Base-by-base conservation (phyloP, 257 asterid genomes). In the Plantago elongata region DNA sequence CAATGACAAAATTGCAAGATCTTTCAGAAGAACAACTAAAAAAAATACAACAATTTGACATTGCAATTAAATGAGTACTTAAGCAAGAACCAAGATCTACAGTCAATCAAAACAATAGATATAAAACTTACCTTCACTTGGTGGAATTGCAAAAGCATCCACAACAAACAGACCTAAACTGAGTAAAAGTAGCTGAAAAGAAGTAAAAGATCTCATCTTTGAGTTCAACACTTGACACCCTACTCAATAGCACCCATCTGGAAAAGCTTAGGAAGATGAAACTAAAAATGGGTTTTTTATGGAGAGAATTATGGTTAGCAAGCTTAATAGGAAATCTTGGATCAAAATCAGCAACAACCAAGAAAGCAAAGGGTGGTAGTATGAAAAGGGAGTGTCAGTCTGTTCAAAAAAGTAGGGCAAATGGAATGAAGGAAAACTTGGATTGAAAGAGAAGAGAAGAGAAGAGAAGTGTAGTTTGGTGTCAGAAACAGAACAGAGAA, bases 361-460 rank as follows among this genome's bases (percentile, higher is more conserved):
- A 17, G 83, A 78, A 73, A 75, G 81, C 68, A 66, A 79, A 66
- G 58, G n/a, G n/a, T n/a, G n/a, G n/a, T n/a, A n/a, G n/a, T n/a
- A n/a, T n/a, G n/a, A n/a, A n/a, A n/a, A n/a, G 34, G 60, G 77
- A 68, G 75, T 52, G 71, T 70, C 55, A 58, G 77, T 57, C 57
- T 54, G 70, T 71, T 52, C 14, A 67, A 59, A 67, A 59, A 42
- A 22, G 27, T 22, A 22, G 27, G 27, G 27, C 27, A 22, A 22
- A 22, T 22, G 2, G 61, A 60, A 38, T n/a, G 49, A 16, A 37
- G 62, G 60, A 77, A 81, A 78, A 69, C 86, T 85, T 90, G 75
- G 83, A 79, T 77, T 84, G 77, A 80, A 87, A 88, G 83, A 78
- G 81, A 78, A 64, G 85, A n/a, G n/a, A n/a, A n/a, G n/a, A n/a